phyloP scores from a whole-genome alignment of 371 early-diverging fungal genomes.

The Mortierella sp. region DNA sequence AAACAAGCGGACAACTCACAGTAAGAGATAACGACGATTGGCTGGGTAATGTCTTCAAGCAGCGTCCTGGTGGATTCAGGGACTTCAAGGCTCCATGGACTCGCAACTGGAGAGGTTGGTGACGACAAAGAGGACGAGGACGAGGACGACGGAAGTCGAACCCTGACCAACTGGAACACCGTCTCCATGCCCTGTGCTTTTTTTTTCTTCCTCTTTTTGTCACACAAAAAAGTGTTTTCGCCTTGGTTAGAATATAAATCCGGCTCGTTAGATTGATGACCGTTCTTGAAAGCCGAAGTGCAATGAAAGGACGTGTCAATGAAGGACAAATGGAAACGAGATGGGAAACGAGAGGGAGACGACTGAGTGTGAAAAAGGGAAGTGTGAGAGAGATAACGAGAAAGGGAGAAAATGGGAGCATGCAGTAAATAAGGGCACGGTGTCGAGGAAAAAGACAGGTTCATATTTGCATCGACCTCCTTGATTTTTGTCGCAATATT shows the following conservation, averaged over 20 bases:
- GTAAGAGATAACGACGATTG: slow-evolving; percentile 30
- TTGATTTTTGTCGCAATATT: too few species aligned
- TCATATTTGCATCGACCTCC: too few species aligned
- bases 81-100: slow-evolving; percentile 20
- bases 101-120: background rate
- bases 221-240: background rate
- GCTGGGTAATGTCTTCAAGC: slow-evolving; percentile 30
- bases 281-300: background rate
- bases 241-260: background rate
- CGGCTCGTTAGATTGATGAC: background rate
- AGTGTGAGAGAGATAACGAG: background rate
- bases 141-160: background rate
- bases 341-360: background rate
- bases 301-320: background rate
- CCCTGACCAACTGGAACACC: slow-evolving; percentile 29
- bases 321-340: background rate
- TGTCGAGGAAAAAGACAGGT: background rate
- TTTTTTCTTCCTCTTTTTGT: background rate
- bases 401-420: background rate
- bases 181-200: background rate
- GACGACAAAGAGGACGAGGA: slow-evolving; percentile 2
- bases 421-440: background rate
- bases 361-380: background rate
- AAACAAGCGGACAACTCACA: slow-evolving; percentile 13
- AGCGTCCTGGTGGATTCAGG: slow-evolving; percentile 22